These are phyloP conservation scores for Camellia japonica DNA, from an alignment of 148 eudicot species.

Conservation along the genomic window DNA sequence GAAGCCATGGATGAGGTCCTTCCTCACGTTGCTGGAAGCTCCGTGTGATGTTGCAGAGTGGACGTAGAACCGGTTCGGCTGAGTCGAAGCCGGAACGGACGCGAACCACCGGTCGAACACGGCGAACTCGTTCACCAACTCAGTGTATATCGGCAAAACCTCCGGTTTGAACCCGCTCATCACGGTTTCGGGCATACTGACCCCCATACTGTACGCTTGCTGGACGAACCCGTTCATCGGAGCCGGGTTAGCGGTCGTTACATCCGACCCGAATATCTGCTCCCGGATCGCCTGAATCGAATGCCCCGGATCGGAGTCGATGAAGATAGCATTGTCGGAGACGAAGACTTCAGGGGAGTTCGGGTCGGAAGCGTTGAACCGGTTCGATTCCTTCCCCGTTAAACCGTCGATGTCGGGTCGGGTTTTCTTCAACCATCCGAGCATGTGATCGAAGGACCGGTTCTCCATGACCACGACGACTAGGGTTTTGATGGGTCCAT, in stretches of 20 bases:
- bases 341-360: slow-evolving; percentile 47
- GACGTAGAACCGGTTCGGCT: slow-evolving; percentile 92
- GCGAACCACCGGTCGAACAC: slow-evolving; percentile 96
- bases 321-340: slow-evolving; percentile 57
- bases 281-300: slow-evolving; percentile 91
- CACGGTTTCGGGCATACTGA: slow-evolving; percentile 50
- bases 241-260: slow-evolving; percentile 53
- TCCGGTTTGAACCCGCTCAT: slow-evolving; percentile 90
- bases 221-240: slow-evolving; percentile 96
- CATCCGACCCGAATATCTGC: slow-evolving; percentile 75
- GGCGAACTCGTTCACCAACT: slow-evolving; percentile 77
- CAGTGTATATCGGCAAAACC: slow-evolving; percentile 62
- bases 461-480: slow-evolving; percentile 91
- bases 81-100: slow-evolving; percentile 97
- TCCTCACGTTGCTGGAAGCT: slow-evolving; percentile 83
- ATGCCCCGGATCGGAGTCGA: slow-evolving; percentile 93
- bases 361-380: slow-evolving; percentile 63
- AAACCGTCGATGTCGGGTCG: slow-evolving; percentile 90
- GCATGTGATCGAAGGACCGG: slow-evolving; percentile 89
- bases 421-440: slow-evolving; percentile 78
- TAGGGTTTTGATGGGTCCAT: slow-evolving; percentile 79
- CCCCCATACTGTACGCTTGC: slow-evolving; percentile 62
- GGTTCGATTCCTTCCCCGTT: slow-evolving; percentile 70
- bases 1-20: slow-evolving; percentile 76
- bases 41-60: slow-evolving; percentile 98